Evolutionary conservation across 495 filamentous ascomycete genomes (phyloP).

Genomic region (Glutinoglossum americanum): DNA sequence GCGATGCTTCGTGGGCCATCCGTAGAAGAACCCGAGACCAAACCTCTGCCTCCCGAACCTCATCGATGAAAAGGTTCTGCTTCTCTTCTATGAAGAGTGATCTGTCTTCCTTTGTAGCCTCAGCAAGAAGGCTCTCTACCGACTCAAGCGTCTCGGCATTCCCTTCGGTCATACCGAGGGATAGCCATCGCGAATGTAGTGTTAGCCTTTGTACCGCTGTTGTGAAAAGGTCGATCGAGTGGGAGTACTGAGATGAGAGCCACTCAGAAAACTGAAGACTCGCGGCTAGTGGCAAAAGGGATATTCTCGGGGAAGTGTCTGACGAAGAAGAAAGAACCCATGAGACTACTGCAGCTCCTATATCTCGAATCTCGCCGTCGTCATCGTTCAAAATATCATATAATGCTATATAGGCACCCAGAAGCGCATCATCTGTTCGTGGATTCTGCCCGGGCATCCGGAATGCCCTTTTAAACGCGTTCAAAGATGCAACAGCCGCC

Average conservation of each 20-base stretch:
- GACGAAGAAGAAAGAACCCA: neutral
- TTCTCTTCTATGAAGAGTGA: constrained; percentile 73
- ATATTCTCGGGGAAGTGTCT: neutral
- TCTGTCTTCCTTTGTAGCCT: constrained; percentile 37
- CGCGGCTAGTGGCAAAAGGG: neutral
- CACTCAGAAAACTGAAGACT: neutral
- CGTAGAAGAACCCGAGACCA: constrained; percentile 34
- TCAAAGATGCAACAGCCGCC: constrained; percentile 28
- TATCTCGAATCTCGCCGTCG: constrained; percentile 63
- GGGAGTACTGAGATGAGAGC: neutral
- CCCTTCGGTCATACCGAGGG: constrained; percentile 10
- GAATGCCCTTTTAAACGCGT: constrained; percentile 15
- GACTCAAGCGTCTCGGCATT: constrained; percentile 9
- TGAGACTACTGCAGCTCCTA: constrained; percentile 29
- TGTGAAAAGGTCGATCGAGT: constrained; percentile 5
- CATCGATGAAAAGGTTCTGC: constrained; percentile 75
- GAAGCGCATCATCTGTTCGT: constrained; percentile 12
- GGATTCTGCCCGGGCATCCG: neutral
- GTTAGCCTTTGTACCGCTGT: constrained; percentile 4
- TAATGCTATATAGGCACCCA: constrained; percentile 22
- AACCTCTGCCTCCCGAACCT: constrained; percentile 40
- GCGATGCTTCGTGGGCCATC: neutral
- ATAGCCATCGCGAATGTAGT: constrained; percentile 4
- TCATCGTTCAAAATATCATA: constrained; percentile 54
- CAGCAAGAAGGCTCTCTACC: constrained; percentile 24